Base-by-base conservation (phyloP, 495 filamentous ascomycete genomes). In the Podospora australis region DNA sequence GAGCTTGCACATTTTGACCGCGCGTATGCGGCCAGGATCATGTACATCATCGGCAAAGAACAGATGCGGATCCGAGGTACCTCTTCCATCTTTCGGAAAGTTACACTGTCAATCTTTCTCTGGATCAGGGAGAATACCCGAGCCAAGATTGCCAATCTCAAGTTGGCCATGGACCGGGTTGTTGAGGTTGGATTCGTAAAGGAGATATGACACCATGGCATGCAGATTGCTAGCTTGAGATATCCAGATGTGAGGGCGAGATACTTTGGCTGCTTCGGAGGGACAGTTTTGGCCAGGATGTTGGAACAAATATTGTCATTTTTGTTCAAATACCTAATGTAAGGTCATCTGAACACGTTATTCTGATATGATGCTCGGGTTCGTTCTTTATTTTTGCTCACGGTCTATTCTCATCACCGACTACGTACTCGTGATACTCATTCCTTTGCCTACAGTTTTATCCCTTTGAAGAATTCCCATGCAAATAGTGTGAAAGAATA, bases 171-270 rank as follows among this genome's bases (percentile, higher is more conserved):
- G 47, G 82, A 85, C 45, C 71, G 70, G 52, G 52, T 86, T 21
- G 78, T 86, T 24, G 83, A 86, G 59, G 79, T 86, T 13, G 83
- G 83, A 6, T 87, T 84, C 57, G 69, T 87, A 10, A 85, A 85
- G 69, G 79, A 82, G 52, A 77, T 83, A 44, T 80, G 44, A 48
- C 28, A 32, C 13, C 28, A 16, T 40, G 23, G 8, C 38, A 5
- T 19, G 20, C 4, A 40, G 23, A 8, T 4, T 21, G 10, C n/a
- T 4, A 30, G 26, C 26, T 6, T 13, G 26, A 30, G 26, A 30
- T 30, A 30, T 13, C 26, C 13, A 30, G 26, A 13, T 30, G 13
- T 6, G 13, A 6, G 13, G 13, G 13, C 26, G 13, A 6, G 13
- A 30, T 13, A 6, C 26, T 13, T 13, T n/a, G n/a, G n/a, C n/a